Conservation (phyloP, 2,329 filamentous ascomycete species). For the Fusarium buharicum region DNA sequence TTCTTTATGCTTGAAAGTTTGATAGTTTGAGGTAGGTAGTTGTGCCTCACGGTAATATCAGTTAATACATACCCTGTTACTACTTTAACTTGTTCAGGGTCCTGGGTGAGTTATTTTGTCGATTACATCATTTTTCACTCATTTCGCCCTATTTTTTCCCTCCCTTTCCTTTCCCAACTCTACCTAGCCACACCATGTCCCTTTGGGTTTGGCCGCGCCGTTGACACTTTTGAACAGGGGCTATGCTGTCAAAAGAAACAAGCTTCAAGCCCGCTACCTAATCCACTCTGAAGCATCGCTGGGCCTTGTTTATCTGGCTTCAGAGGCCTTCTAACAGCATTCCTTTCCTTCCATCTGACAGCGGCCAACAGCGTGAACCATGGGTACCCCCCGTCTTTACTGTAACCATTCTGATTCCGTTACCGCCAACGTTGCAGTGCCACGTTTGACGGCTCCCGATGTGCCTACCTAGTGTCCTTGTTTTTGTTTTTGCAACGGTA, state of each 20-base stretch:
- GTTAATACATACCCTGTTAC: no score
- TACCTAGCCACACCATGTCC: background rate
- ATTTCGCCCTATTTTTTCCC: constrained; percentile 20
- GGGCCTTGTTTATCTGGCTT: background rate
- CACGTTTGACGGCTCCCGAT: constrained; percentile 11
- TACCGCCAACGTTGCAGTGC: constrained; percentile 21
- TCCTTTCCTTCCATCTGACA: background rate
- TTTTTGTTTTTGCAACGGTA: constrained; percentile 4
- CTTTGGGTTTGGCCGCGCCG: constrained; percentile 25
- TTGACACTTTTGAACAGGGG: constrained; percentile 19
- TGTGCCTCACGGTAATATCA: no score
- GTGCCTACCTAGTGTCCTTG: background rate
- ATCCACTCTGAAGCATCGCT: background rate
- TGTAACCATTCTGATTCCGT: background rate
- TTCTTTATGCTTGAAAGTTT: no score
- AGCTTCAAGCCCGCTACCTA: constrained; percentile 13
- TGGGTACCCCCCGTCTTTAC: background rate
- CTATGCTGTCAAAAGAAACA: constrained; percentile 16
- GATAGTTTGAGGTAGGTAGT: background rate
- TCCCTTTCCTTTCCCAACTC: no score
- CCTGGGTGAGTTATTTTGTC: constrained; percentile 30
- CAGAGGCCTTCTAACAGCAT: background rate
- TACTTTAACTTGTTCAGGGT: constrained; percentile 15
- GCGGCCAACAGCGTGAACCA: background rate
- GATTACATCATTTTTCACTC: constrained; percentile 32